Evolutionary conservation across 1,139 yeast genomes (phyloP).

Genomic region (Kodamaea sp.): DNA sequence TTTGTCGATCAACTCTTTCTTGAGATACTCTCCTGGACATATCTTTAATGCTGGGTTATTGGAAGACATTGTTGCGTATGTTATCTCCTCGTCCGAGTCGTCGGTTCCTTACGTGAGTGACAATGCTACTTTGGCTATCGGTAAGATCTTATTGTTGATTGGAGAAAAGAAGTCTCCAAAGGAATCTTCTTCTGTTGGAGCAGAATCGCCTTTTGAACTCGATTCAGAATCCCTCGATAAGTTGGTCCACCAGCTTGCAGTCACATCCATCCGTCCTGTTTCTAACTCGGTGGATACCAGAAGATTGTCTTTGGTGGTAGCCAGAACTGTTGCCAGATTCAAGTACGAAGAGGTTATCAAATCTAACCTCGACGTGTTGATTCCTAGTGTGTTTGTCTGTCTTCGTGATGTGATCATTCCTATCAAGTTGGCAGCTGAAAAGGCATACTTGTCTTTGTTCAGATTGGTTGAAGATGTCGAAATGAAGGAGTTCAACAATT

Average conservation of each 20-base stretch:
- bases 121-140: conserved; percentile 79
- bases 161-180: conserved; percentile 45
- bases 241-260: conserved; percentile 53
- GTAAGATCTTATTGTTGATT: conserved; percentile 66
- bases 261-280: conserved; percentile 50
- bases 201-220: conserved; percentile 31
- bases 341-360: conserved; percentile 50
- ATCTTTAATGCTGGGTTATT: conserved; percentile 54
- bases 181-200: conserved; percentile 10
- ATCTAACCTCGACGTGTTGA: conserved; percentile 58
- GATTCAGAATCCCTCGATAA: conserved; percentile 33
- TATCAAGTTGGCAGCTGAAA: conserved; percentile 91
- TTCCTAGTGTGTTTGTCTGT: conserved; percentile 76
- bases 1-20: conserved; percentile 74
- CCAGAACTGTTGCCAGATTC: conserved; percentile 72
- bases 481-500: conserved; percentile 55
- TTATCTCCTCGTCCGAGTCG: conserved; percentile 49
- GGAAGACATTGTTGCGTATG: conserved; percentile 47
- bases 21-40: conserved; percentile 71
- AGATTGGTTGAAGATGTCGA: conserved; percentile 70
- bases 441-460: conserved; percentile 77
- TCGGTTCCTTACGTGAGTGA: conserved; percentile 63
- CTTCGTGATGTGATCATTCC: conserved; percentile 88
- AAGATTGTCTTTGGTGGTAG: conserved; percentile 73
- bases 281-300: conserved; percentile 77